Conservation (phyloP, 1,139 yeast genomes). For the Debaryomyces fabryi region DNA sequence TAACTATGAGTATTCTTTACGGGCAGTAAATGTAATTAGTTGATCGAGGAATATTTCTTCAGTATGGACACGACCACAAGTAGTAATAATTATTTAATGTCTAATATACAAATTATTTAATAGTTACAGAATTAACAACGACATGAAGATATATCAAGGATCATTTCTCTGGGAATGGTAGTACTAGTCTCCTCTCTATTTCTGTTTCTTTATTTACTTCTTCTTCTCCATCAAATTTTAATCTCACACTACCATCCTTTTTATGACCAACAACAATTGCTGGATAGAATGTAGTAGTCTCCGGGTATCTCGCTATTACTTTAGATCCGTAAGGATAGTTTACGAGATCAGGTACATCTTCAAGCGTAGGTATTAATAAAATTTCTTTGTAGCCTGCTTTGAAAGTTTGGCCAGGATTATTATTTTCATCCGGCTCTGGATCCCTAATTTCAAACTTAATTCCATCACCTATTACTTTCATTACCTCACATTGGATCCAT, state of each 20-base stretch:
- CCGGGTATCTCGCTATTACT: constrained; percentile 94
- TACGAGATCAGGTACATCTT: constrained; percentile 45
- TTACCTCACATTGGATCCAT: constrained; percentile 96
- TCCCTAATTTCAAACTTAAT: constrained; percentile 83
- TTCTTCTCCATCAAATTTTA: constrained; percentile 95
- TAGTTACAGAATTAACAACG: background rate
- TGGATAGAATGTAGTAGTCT: constrained; percentile 94
- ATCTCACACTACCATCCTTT: constrained; percentile 74
- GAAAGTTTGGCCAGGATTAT: constrained; percentile 86
- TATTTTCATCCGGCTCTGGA: constrained; percentile 96
- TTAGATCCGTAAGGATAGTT: constrained; percentile 74
- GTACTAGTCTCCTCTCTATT: constrained; percentile 79
- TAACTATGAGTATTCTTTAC: background rate
- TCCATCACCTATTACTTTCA: constrained; percentile 76
- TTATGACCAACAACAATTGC: constrained; percentile 86
- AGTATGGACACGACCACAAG: constrained; percentile 8
- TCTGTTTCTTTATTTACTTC: constrained; percentile 96
- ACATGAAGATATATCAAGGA: background rate
- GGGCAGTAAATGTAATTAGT: background rate
- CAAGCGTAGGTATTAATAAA: constrained; percentile 65
- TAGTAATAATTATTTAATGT: background rate
- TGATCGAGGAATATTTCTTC: constrained; percentile 7
- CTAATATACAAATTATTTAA: background rate
- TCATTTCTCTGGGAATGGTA: constrained; percentile 64
- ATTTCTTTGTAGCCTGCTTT: constrained; percentile 82